phyloP scores from a whole-genome alignment of 2,329 filamentous ascomycete genomes.

The Colletotrichum destructivum region DNA sequence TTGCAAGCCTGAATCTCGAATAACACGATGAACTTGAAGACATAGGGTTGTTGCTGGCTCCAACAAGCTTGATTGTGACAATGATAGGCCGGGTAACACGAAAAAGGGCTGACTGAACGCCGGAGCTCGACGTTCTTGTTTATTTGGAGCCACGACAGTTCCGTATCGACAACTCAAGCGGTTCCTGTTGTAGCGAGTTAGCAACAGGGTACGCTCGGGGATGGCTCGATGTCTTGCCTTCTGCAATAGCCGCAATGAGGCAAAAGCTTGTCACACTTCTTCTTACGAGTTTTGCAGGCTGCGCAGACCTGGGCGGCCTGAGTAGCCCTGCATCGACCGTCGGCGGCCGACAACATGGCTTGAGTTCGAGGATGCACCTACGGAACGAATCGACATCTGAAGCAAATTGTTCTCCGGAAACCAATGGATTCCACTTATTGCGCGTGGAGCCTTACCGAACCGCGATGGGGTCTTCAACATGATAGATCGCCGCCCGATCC shows the following conservation, averaged over 20 bases:
- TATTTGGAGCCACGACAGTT: not conserved
- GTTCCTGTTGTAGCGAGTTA: not conserved
- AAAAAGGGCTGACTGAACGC: not conserved
- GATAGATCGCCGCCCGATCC: not conserved
- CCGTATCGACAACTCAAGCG: not conserved
- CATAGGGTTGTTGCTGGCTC: not conserved
- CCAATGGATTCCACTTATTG: too few species aligned
- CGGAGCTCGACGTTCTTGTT: not conserved
- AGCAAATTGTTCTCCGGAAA: too few species aligned
- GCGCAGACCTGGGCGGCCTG: conserved; percentile 30
- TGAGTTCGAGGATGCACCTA: too few species aligned
- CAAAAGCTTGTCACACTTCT: conserved; percentile 38
- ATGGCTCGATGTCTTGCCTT: conserved; percentile 7
- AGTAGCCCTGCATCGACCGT: not conserved
- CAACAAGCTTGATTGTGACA: not conserved
- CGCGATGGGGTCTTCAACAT: too few species aligned
- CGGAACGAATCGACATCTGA: too few species aligned
- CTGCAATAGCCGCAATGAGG: conserved; percentile 38
- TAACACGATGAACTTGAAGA: not conserved
- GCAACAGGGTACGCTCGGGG: not conserved
- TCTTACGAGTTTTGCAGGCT: conserved; percentile 40
- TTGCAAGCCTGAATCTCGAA: conserved; percentile 22
- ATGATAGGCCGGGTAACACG: not conserved
- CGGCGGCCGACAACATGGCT: not conserved
- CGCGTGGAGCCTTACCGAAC: not conserved